Percentiles rank a stretch among this genome's conserved stretches.
Evolutionary conservation across 1,284 basidiomycete species (phyloP).

Genomic region (Papiliotrema nemorosa): DNA sequence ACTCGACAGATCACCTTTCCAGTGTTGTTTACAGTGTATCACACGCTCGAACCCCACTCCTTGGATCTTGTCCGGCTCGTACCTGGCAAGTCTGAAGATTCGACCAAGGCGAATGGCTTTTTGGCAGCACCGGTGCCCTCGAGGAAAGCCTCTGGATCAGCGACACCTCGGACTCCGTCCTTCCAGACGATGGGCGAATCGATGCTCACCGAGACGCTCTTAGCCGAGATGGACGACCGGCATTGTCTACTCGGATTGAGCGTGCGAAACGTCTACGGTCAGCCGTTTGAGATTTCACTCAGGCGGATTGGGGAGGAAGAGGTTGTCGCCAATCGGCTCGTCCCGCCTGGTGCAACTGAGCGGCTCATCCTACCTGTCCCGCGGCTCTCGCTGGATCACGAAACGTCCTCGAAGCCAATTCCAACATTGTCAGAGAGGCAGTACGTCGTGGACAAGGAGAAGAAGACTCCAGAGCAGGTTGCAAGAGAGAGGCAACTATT

Average conservation of each 20-base stretch:
- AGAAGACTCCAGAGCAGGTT: constrained; percentile 60
- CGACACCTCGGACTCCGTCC: constrained; percentile 26
- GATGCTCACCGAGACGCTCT: constrained; percentile 34
- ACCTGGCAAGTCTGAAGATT: not conserved
- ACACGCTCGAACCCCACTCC: constrained; percentile 77
- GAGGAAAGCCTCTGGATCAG: not conserved
- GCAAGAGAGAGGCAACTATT: constrained; percentile 70
- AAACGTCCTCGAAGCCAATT: constrained; percentile 63
- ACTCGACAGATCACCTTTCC: constrained; percentile 79
- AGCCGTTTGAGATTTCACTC: constrained; percentile 82
- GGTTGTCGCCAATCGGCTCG: constrained; percentile 53
- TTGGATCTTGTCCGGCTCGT: constrained; percentile 64
- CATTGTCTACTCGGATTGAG: constrained; percentile 84
- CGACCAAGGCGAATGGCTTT: not conserved
- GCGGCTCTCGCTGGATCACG: constrained; percentile 61
- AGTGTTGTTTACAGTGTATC: constrained; percentile 85
- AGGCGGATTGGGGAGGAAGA: constrained; percentile 53
- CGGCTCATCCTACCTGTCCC: constrained; percentile 73
- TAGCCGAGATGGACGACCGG: constrained; percentile 56
- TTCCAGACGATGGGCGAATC: constrained; percentile 25
- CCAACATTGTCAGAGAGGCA: constrained; percentile 85
- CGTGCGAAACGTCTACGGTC: constrained; percentile 80
- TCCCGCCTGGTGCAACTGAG: constrained; percentile 78
- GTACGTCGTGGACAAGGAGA: constrained; percentile 78
- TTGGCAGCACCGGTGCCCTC: not conserved